A percentile compares a stretch with the other conserved stretches of the same genome.
Evolutionary conservation across 176 grass and related monocot genomes (phyloP).

Genomic region (Eleusine indica): DNA sequence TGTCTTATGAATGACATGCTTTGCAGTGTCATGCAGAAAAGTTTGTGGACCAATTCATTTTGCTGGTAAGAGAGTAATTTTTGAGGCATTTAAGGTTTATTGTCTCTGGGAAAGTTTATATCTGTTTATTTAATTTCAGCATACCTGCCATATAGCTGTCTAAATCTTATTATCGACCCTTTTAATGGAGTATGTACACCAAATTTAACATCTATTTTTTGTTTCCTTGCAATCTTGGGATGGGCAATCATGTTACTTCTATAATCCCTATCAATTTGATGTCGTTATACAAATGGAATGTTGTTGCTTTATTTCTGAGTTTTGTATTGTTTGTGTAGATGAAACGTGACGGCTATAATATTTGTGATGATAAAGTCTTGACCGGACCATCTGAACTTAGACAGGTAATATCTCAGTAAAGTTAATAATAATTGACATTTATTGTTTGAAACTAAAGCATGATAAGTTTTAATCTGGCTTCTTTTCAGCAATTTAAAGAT

Average conservation of each 20-base stretch:
- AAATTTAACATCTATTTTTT: no score
- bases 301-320: not conserved
- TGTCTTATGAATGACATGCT: constrained; percentile 31
- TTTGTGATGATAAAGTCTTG: constrained; percentile 24
- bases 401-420: constrained; percentile 11
- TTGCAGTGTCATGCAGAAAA: constrained; percentile 55
- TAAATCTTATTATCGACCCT: no score
- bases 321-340: constrained; percentile 44
- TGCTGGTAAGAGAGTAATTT: constrained; percentile 57
- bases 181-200: no score
- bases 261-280: not conserved
- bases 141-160: no score
- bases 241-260: not conserved
- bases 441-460: not conserved
- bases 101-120: not conserved
- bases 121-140: not conserved
- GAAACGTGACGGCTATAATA: constrained; percentile 57
- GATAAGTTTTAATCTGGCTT: not conserved
- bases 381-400: constrained; percentile 28
- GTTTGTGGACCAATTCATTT: constrained; percentile 63
- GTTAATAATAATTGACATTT: not conserved
- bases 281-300: not conserved
- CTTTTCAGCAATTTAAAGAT: constrained; percentile 26
- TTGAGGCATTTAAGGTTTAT: not conserved
- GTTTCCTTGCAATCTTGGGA: not conserved